Evolutionary conservation across 2,329 filamentous ascomycete genomes (phyloP).

Genomic region (Pseudocercospora pini-densiflorae): DNA sequence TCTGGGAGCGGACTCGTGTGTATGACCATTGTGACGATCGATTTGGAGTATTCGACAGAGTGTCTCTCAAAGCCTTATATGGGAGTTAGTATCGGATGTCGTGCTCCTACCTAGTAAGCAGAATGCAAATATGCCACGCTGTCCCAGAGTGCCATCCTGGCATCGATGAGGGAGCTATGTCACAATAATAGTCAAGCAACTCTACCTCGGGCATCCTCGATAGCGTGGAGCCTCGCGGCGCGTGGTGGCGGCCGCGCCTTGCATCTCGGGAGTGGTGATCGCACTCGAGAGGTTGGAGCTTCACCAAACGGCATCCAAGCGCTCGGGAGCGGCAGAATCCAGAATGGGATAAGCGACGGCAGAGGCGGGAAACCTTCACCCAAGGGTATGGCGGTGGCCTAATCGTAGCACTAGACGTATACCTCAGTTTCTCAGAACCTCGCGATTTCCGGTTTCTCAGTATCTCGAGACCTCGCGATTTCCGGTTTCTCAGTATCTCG

Average conservation of each 20-base stretch:
- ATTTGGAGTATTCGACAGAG: not conserved
- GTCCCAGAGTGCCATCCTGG: not conserved
- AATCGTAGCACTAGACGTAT: too few relatives aligned
- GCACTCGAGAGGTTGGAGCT: slow-evolving; percentile 2
- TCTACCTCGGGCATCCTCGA: slow-evolving; percentile 24
- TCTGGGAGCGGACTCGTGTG: slow-evolving; percentile 31
- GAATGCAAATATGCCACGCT: not conserved
- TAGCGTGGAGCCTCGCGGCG: not conserved
- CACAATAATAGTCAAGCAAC: slow-evolving; percentile 8
- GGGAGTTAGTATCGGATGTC: not conserved
- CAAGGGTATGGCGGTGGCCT: not conserved
- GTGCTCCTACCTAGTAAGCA: not conserved
- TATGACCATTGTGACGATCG: slow-evolving; percentile 28
- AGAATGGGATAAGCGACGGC: not conserved
- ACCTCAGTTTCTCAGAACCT: too few relatives aligned
- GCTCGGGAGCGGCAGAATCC: slow-evolving; percentile 6
- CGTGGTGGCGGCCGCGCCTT: not conserved
- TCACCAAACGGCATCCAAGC: not conserved
- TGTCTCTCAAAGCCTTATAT: not conserved
- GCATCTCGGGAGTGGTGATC: not conserved
- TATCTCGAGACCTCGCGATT: too few relatives aligned
- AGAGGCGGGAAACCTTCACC: not conserved
- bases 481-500: too few relatives aligned
- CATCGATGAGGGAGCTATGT: slow-evolving; percentile 1
- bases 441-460: too few relatives aligned